phyloP scores from a whole-genome alignment of 2,329 filamentous ascomycete genomes.

The Diaporthe sp. region DNA sequence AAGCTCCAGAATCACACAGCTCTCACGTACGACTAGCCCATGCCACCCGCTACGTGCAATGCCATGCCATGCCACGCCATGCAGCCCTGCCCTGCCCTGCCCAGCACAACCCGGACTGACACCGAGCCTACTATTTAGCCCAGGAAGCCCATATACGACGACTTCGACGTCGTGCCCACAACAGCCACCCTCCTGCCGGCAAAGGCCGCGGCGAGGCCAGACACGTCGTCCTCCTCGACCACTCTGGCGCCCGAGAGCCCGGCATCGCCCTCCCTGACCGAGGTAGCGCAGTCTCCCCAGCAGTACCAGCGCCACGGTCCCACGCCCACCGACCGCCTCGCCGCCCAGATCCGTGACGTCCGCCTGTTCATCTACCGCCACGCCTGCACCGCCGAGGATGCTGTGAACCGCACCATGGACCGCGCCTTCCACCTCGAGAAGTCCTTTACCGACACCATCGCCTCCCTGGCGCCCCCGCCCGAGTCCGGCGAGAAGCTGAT shows the following conservation, averaged over 20 bases:
- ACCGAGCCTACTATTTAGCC: slow-evolving; percentile 48
- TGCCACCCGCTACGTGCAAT: background rate
- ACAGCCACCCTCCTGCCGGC: slow-evolving; percentile 39
- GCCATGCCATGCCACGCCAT: background rate
- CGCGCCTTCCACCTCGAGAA: slow-evolving; percentile 87
- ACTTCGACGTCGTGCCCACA: slow-evolving; percentile 61
- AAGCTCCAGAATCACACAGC: slow-evolving; percentile 56
- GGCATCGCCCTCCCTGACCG: slow-evolving; percentile 48
- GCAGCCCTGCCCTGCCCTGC: background rate
- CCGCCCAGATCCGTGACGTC: slow-evolving; percentile 82
- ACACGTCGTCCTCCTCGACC: slow-evolving; percentile 50
- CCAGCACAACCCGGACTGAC: slow-evolving; percentile 39
- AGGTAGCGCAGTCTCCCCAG: slow-evolving; percentile 28
- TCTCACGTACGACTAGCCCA: slow-evolving; percentile 28
- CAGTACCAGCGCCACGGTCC: slow-evolving; percentile 60
- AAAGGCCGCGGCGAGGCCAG: slow-evolving; percentile 44
- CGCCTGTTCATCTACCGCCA: slow-evolving; percentile 86
- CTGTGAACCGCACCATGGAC: slow-evolving; percentile 86
- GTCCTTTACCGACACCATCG: slow-evolving; percentile 89
- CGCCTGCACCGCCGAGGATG: slow-evolving; percentile 81
- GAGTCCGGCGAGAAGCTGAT: slow-evolving; percentile 91
- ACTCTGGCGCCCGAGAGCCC: slow-evolving; percentile 49
- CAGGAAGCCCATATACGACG: slow-evolving; percentile 87
- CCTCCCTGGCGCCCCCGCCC: slow-evolving; percentile 87
- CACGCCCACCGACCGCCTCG: slow-evolving; percentile 91